A percentile compares a stretch with the other conserved stretches of the same genome.
Conservation (phyloP, 148 eudicot species). For the Amaranthus palmeri region DNA sequence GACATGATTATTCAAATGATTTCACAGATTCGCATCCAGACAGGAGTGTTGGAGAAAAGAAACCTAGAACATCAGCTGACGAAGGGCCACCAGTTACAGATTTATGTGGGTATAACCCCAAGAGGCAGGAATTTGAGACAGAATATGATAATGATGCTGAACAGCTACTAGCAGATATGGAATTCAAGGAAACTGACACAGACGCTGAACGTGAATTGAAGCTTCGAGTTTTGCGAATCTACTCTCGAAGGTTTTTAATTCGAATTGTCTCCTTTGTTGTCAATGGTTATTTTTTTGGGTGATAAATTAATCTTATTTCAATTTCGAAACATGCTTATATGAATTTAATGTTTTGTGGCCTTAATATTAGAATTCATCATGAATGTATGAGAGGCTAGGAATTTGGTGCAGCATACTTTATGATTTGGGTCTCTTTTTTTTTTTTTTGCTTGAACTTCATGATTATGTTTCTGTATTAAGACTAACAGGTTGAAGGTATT, state of each 20-base stretch:
- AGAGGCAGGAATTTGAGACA: constrained; percentile 85
- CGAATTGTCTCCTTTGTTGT: not conserved
- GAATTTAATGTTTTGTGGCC: not conserved
- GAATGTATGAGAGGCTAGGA: constrained; percentile 5
- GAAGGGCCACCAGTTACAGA: constrained; percentile 61
- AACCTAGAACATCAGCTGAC: constrained; percentile 58
- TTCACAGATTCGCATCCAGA: constrained; percentile 50
- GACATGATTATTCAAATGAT: constrained; percentile 1
- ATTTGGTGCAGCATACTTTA: not conserved
- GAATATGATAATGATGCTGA: constrained; percentile 98
- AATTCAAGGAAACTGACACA: constrained; percentile 80
- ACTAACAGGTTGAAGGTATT: not conserved
- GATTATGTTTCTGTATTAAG: not conserved
- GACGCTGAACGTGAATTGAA: constrained; percentile 75
- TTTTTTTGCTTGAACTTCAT: too few relatives aligned
- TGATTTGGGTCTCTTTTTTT: not conserved
- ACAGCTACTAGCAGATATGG: constrained; percentile 88
- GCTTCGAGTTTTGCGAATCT: constrained; percentile 61
- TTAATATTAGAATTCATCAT: not conserved
- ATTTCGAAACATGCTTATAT: not conserved
- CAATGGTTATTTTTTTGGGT: not conserved
- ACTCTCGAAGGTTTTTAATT: constrained; percentile 49
- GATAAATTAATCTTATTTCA: not conserved
- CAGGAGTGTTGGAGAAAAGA: constrained; percentile 89
- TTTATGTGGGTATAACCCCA: constrained; percentile 70